Evolutionary conservation across 148 eudicot genomes (phyloP).

Genomic region (Bassia scoparia): DNA sequence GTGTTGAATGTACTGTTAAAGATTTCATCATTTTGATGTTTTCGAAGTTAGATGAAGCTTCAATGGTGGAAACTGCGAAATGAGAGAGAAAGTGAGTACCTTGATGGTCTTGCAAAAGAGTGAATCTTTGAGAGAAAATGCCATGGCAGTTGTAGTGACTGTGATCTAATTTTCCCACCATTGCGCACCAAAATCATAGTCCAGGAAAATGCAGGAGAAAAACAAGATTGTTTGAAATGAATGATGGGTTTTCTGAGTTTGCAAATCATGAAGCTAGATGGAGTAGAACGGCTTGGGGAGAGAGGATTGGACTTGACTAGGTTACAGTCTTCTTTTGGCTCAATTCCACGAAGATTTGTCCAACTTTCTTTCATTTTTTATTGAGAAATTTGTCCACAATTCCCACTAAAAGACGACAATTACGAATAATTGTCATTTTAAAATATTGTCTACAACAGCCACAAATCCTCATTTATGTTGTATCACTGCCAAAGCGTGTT

Average conservation of each 20-base stretch:
- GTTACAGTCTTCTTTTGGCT: too few species aligned
- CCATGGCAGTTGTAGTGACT: slow-evolving; percentile 8
- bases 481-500: too few species aligned
- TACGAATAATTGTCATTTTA: too few species aligned
- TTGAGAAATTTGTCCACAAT: too few species aligned
- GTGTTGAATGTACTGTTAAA: not conserved
- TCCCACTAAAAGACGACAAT: too few species aligned
- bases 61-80: slow-evolving; percentile 23
- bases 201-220: not conserved
- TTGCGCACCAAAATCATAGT: not conserved
- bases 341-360: too few species aligned
- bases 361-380: too few species aligned
- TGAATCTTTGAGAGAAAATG: slow-evolving; percentile 14
- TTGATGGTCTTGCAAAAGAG: not conserved
- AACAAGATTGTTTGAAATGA: too few species aligned
- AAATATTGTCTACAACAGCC: too few species aligned
- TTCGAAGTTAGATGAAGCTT: not conserved
- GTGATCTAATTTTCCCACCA: not conserved
- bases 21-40: not conserved
- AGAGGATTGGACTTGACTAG: too few species aligned
- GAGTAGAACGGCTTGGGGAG: not conserved
- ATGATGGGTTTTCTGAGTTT: not conserved
- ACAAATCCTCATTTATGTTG: too few species aligned
- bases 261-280: not conserved
- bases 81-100: slow-evolving; percentile 17